These are phyloP conservation scores for Fusarium brachygibbosum DNA, from an alignment of 2,329 filamentous ascomycete genomes.

Conservation along the genomic window DNA sequence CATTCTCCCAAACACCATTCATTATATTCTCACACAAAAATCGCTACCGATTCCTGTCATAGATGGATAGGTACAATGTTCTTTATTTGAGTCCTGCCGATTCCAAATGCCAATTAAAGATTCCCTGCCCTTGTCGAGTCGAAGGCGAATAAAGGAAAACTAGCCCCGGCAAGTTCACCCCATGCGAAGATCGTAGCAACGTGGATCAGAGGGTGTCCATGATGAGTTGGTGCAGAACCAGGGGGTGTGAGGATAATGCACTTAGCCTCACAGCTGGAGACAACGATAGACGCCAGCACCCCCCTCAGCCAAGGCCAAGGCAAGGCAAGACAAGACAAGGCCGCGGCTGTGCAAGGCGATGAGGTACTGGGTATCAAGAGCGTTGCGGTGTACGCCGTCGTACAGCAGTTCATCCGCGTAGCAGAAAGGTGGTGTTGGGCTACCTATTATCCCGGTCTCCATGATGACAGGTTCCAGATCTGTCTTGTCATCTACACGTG, in stretches of 20 bases:
- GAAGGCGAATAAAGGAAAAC: conserved; percentile 40
- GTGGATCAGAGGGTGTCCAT: conserved; percentile 37
- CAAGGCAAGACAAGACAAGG: conserved; percentile 38
- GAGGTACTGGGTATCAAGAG: conserved; percentile 25
- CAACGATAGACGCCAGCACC: conserved; percentile 42
- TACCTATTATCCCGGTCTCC: conserved; percentile 19
- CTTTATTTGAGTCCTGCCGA: conserved; percentile 9
- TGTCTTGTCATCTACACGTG: conserved; percentile 15
- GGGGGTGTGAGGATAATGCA: conserved; percentile 36
- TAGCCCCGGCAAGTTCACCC: conserved; percentile 46
- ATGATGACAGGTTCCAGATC: conserved; percentile 45
- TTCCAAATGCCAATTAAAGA: conserved; percentile 10
- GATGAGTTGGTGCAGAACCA: conserved; percentile 35
- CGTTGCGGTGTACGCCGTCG: conserved; percentile 41
- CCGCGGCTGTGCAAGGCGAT: conserved; percentile 43
- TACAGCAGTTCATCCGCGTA: conserved; percentile 38
- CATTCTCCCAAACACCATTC: background rate
- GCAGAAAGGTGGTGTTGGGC: conserved; percentile 20
- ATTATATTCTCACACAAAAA: background rate
- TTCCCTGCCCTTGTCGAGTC: conserved; percentile 27
- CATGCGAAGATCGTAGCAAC: conserved; percentile 50
- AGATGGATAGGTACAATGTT: background rate
- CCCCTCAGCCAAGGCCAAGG: conserved; percentile 33
- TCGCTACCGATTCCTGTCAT: background rate
- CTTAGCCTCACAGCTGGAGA: conserved; percentile 31